phyloP scores from a whole-genome alignment of 495 filamentous ascomycete genomes.

The Neurospora sp. region DNA sequence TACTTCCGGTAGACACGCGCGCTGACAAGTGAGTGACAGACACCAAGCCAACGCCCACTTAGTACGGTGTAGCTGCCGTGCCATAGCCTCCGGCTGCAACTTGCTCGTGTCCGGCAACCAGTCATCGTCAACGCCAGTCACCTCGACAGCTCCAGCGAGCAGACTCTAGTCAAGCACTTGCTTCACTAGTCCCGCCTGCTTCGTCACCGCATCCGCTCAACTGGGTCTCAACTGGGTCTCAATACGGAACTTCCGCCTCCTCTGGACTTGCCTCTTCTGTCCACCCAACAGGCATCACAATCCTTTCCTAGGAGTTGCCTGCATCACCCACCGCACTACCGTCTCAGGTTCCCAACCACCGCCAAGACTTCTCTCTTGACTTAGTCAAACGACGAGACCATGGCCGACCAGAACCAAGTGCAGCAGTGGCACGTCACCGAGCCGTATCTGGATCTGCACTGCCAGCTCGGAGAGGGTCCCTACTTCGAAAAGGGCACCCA shows the following conservation, averaged over 20 bases:
- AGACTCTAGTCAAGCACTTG: neutral
- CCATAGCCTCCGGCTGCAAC: neutral
- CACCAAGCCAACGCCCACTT: neutral
- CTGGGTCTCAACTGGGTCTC: neutral
- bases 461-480: constrained; percentile 72
- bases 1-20: neutral
- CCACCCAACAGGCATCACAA: neutral
- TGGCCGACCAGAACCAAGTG: constrained; percentile 14
- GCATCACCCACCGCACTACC: neutral
- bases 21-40: neutral
- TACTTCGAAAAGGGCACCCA: constrained; percentile 60
- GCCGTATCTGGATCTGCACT: constrained; percentile 67
- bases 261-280: neutral
- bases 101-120: neutral
- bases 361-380: neutral
- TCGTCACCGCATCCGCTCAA: neutral
- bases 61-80: neutral
- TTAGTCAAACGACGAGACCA: constrained; percentile 8
- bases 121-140: neutral
- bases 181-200: neutral
- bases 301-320: neutral
- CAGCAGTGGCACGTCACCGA: constrained; percentile 39
- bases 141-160: neutral
- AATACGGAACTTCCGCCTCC: neutral
- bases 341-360: neutral